These are phyloP conservation scores for Endoconidiophora polonica DNA, from an alignment of 2,329 filamentous ascomycete species.

Conservation along the genomic window DNA sequence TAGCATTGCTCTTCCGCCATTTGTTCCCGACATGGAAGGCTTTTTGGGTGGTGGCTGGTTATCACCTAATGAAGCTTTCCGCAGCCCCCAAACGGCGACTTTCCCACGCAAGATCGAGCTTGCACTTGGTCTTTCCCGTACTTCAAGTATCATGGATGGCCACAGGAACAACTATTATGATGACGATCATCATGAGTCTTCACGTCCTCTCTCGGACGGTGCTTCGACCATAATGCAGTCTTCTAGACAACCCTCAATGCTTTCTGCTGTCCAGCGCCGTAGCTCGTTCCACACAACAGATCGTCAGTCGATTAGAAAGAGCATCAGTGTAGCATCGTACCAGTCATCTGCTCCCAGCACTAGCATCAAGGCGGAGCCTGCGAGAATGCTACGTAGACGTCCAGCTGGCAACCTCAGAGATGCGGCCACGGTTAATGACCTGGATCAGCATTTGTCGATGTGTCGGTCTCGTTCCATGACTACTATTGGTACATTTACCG, in stretches of 20 bases:
- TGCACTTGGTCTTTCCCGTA: not conserved
- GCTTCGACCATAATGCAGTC: slow-evolving; percentile 9
- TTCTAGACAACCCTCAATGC: slow-evolving; percentile 1
- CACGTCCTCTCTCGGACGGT: slow-evolving; percentile 1
- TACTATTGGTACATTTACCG: slow-evolving; percentile 43
- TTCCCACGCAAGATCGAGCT: slow-evolving; percentile 7
- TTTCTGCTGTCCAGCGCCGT: slow-evolving; percentile 30
- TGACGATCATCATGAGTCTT: not conserved
- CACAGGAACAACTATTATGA: not conserved
- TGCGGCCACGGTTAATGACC: slow-evolving; percentile 46
- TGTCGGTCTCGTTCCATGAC: slow-evolving; percentile 32
- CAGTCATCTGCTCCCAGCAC: slow-evolving; percentile 14
- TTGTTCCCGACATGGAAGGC: slow-evolving; percentile 29
- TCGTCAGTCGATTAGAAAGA: slow-evolving; percentile 35
- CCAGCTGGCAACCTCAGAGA: slow-evolving; percentile 62
- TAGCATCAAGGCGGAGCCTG: slow-evolving; percentile 28
- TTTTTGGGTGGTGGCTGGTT: slow-evolving; percentile 10
- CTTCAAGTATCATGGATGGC: not conserved
- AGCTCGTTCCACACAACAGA: slow-evolving; percentile 44
- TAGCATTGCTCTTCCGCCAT: slow-evolving; percentile 28
- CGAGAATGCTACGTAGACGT: slow-evolving; percentile 49
- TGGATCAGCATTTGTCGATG: slow-evolving; percentile 23
- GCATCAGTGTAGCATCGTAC: slow-evolving; percentile 2
- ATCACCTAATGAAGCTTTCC: slow-evolving; percentile 10
- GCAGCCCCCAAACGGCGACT: slow-evolving; percentile 8